phyloP scores from a whole-genome alignment of 768 basidiomycete species.

The Goffeauzyma gilvescens region DNA sequence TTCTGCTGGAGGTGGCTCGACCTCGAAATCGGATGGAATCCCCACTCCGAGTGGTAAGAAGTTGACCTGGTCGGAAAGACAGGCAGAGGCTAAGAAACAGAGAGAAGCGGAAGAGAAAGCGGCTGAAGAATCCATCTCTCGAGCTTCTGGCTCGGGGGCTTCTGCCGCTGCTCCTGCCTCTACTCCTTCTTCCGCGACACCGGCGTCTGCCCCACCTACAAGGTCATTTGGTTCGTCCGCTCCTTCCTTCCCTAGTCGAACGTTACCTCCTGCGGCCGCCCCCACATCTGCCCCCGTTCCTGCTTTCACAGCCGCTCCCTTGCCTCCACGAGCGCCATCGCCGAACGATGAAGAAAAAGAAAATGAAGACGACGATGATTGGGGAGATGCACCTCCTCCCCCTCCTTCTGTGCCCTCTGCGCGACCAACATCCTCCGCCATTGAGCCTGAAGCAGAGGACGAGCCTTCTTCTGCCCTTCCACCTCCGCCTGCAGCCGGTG shows the following conservation, averaged over 20 bases:
- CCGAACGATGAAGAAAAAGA: slow-evolving; percentile 5
- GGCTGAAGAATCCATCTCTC: slow-evolving; percentile 12
- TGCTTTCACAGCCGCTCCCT: background rate
- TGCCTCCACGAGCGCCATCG: background rate
- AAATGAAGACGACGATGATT: slow-evolving; percentile 18
- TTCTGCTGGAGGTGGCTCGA: background rate
- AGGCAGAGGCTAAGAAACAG: slow-evolving; percentile 75
- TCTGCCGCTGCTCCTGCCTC: background rate
- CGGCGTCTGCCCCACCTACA: background rate
- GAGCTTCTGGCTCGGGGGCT: background rate
- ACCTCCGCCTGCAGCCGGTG: slow-evolving; percentile 28
- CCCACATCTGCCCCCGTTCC: slow-evolving; percentile 14
- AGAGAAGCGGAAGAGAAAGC: slow-evolving; percentile 52
- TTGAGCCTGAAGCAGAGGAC: slow-evolving; percentile 14
- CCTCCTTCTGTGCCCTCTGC: slow-evolving; percentile 25
- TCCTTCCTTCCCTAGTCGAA: slow-evolving; percentile 4
- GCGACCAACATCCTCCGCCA: slow-evolving; percentile 18
- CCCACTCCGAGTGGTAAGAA: slow-evolving; percentile 56
- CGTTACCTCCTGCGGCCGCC: slow-evolving; percentile 8
- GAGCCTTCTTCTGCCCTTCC: slow-evolving; percentile 34
- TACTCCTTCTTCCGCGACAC: background rate
- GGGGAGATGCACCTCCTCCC: slow-evolving; percentile 25
- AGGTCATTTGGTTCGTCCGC: background rate
- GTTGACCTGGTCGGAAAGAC: slow-evolving; percentile 82
- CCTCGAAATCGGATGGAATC: slow-evolving; percentile 14